Percentiles rank a stretch among this genome's conserved stretches.
Conservation (phyloP, 345 rosid species). For the Stellera chamaejasme region DNA sequence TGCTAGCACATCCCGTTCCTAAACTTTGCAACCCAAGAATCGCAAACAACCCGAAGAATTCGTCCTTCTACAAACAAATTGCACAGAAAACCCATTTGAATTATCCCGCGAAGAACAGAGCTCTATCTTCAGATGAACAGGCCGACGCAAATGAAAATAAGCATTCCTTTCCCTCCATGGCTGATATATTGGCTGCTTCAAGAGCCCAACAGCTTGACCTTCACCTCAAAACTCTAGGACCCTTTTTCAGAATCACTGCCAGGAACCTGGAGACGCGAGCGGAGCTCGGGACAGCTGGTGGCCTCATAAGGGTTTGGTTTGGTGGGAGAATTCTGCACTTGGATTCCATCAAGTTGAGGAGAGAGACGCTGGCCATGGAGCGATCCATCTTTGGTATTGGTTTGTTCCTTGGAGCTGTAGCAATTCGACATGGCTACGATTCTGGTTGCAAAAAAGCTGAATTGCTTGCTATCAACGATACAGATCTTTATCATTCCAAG, state of each 20-base stretch:
- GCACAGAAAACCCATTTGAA: slow-evolving; percentile 11
- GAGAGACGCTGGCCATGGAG: slow-evolving; percentile 71
- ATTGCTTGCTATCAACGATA: slow-evolving; percentile 90
- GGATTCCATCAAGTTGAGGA: slow-evolving; percentile 60
- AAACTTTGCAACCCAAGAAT: too few species aligned
- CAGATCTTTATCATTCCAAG: slow-evolving; percentile 84
- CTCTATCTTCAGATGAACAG: background rate
- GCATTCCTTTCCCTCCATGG: slow-evolving; percentile 48
- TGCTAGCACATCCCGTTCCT: too few species aligned
- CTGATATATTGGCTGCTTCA: slow-evolving; percentile 56
- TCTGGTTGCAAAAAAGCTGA: slow-evolving; percentile 68
- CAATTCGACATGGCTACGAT: slow-evolving; percentile 69
- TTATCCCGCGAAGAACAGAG: slow-evolving; percentile 3
- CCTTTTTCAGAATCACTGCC: slow-evolving; percentile 81
- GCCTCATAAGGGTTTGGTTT: slow-evolving; percentile 66
- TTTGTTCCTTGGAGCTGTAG: slow-evolving; percentile 86
- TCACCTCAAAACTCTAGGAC: slow-evolving; percentile 60
- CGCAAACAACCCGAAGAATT: too few species aligned
- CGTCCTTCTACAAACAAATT: slow-evolving; percentile 1
- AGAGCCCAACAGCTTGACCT: slow-evolving; percentile 69
- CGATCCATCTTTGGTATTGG: slow-evolving; percentile 81
- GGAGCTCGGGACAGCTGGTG: slow-evolving; percentile 76
- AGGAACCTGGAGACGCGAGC: slow-evolving; percentile 36
- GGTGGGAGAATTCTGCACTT: slow-evolving; percentile 75
- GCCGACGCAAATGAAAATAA: background rate